A percentile compares a stretch with the other conserved stretches of the same genome.
Conservation (phyloP, 2,329 filamentous ascomycete species). For the Pleomassaria siparia region DNA sequence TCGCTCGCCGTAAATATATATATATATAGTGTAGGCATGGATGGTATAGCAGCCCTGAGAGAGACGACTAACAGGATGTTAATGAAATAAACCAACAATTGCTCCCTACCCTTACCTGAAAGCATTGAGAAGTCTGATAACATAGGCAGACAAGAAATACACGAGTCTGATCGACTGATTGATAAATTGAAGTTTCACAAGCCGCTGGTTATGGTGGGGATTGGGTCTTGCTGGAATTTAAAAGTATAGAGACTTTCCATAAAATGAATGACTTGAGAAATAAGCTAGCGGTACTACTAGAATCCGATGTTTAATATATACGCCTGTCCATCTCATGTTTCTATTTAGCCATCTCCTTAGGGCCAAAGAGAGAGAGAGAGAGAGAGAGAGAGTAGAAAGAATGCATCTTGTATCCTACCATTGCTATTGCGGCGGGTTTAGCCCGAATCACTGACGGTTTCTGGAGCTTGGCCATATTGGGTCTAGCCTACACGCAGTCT, state of each 20-base stretch:
- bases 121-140: background rate
- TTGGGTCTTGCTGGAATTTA: background rate
- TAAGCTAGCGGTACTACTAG: background rate
- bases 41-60: conserved; percentile 4
- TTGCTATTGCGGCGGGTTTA: no score
- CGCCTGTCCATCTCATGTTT: background rate
- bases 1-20: conserved; percentile 20
- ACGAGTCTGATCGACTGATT: background rate
- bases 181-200: background rate
- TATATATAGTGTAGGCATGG: conserved; percentile 11
- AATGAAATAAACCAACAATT: background rate
- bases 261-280: background rate
- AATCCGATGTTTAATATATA: background rate
- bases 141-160: background rate
- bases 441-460: no score
- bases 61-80: background rate
- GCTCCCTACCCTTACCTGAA: background rate
- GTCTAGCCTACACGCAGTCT: no score
- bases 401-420: no score
- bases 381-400: no score
- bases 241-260: background rate
- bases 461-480: no score
- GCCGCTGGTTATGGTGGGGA: background rate
- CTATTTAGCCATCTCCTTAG: background rate
- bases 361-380: no score